phyloP scores from a whole-genome alignment of 495 filamentous ascomycete species.

The Tuber aestivum region DNA sequence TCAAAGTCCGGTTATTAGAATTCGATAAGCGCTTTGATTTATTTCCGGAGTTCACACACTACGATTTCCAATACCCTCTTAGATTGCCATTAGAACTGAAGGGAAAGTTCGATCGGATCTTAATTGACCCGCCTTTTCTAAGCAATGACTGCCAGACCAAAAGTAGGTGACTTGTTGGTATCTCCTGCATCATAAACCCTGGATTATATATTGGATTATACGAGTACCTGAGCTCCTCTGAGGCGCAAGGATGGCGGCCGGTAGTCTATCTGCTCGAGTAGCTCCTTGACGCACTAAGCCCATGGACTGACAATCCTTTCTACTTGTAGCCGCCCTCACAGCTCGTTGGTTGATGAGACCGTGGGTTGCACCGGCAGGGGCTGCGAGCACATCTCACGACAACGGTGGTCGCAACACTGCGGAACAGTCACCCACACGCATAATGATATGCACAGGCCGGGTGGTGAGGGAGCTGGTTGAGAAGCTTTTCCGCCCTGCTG shows the following conservation, averaged over 20 bases:
- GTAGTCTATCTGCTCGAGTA: background rate
- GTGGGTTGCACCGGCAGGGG: constrained; percentile 26
- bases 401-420: constrained; percentile 1
- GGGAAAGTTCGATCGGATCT: constrained; percentile 58
- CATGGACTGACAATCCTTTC: constrained; percentile 9
- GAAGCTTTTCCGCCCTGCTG: constrained; percentile 51
- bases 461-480: constrained; percentile 54
- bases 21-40: constrained; percentile 65
- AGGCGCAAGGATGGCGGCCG: background rate
- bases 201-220: background rate
- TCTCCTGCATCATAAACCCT: background rate
- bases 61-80: constrained; percentile 64
- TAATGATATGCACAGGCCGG: constrained; percentile 71
- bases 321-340: constrained; percentile 56
- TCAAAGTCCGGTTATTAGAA: constrained; percentile 58
- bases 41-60: constrained; percentile 63
- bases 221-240: background rate
- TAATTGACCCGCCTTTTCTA: constrained; percentile 72
- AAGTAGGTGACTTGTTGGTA: constrained; percentile 45
- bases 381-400: constrained; percentile 15
- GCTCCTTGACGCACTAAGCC: background rate
- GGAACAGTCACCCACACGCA: constrained; percentile 24
- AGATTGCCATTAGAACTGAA: constrained; percentile 57
- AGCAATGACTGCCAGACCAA: constrained; percentile 77
- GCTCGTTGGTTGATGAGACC: constrained; percentile 60